These are phyloP conservation scores for Eimeria maxima DNA, from an alignment of 169 alveolate species.

Conservation along the genomic window DNA sequence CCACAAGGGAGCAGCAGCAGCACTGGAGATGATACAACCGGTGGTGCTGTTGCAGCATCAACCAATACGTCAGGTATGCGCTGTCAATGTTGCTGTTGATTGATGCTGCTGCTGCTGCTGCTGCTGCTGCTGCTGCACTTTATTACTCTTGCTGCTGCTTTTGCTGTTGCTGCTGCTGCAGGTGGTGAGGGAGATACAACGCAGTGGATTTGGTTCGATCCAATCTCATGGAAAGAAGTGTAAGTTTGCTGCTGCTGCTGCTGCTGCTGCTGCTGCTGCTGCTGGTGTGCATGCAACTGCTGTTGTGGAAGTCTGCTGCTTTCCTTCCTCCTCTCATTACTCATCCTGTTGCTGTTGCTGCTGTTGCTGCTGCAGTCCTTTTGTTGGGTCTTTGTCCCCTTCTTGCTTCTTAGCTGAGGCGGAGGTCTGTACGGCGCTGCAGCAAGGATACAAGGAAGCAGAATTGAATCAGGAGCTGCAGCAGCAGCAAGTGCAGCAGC, in stretches of 20 bases:
- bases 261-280: too few relatives aligned
- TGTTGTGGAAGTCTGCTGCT: not conserved
- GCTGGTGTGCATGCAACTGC: not conserved
- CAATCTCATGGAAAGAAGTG: not conserved
- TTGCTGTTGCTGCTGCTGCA: slow-evolving; percentile 34
- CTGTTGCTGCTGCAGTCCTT: slow-evolving; percentile 19
- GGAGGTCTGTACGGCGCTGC: not conserved
- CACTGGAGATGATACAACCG: not conserved
- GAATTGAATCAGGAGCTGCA: slow-evolving; percentile 35
- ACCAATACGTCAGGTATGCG: not conserved
- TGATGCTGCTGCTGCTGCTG: not conserved
- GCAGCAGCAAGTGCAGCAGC: slow-evolving; percentile 58
- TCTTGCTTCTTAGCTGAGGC: slow-evolving; percentile 18
- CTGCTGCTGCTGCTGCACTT: slow-evolving; percentile 7
- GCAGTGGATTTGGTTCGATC: slow-evolving; percentile 52
- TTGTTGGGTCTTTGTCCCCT: not conserved
- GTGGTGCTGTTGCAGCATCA: not conserved
- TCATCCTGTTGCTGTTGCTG: not conserved
- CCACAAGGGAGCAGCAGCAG: slow-evolving; percentile 12
- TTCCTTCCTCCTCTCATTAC: not conserved
- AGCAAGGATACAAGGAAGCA: slow-evolving; percentile 34
- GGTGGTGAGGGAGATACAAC: slow-evolving; percentile 4
- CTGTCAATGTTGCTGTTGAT: too few relatives aligned
- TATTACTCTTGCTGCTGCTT: slow-evolving; percentile 25
- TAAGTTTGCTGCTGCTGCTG: too few relatives aligned